A percentile compares a stretch with the other conserved stretches of the same genome.
phyloP scores from a whole-genome alignment of 2,329 filamentous ascomycete genomes.

The Coleophoma crateriformis region DNA sequence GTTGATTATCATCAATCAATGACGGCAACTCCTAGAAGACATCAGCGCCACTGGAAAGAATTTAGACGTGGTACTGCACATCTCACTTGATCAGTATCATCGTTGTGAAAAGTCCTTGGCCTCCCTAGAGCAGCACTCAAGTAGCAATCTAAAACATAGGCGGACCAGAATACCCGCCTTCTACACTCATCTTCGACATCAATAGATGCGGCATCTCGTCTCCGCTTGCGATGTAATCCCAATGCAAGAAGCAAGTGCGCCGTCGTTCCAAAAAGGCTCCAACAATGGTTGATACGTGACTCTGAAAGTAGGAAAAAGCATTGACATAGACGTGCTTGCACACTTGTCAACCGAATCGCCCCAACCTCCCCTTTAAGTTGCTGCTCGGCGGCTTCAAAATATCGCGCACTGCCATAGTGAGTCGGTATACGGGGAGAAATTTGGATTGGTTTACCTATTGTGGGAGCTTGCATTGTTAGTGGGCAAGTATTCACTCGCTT shows the following conservation, averaged over 20 bases:
- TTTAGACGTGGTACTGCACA: no score
- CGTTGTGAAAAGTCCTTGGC: constrained; percentile 56
- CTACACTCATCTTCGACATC: constrained; percentile 36
- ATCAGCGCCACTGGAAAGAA: no score
- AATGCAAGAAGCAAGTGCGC: constrained; percentile 27
- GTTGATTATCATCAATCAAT: no score
- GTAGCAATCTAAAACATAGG: constrained; percentile 60
- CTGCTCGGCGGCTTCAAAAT: constrained; percentile 22
- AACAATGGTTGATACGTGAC: constrained; percentile 29
- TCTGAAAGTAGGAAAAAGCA: constrained; percentile 29
- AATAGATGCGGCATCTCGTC: constrained; percentile 27
- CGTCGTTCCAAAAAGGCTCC: constrained; percentile 28
- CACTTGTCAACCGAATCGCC: constrained; percentile 25
- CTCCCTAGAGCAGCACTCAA: constrained; percentile 56
- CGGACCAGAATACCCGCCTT: constrained; percentile 58
- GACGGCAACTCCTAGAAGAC: no score
- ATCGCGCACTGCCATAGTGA: constrained; percentile 14
- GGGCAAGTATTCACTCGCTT: constrained; percentile 33
- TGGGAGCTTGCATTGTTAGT: no score
- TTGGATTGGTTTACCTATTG: no score
- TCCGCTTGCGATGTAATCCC: constrained; percentile 22
- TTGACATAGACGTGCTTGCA: constrained; percentile 33
- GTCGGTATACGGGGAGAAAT: no score
- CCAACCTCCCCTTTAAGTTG: constrained; percentile 27
- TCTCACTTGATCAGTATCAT: constrained; percentile 52